Conservation (phyloP, 2,329 filamentous ascomycete genomes). For the Sarocladiaceae sp. region DNA sequence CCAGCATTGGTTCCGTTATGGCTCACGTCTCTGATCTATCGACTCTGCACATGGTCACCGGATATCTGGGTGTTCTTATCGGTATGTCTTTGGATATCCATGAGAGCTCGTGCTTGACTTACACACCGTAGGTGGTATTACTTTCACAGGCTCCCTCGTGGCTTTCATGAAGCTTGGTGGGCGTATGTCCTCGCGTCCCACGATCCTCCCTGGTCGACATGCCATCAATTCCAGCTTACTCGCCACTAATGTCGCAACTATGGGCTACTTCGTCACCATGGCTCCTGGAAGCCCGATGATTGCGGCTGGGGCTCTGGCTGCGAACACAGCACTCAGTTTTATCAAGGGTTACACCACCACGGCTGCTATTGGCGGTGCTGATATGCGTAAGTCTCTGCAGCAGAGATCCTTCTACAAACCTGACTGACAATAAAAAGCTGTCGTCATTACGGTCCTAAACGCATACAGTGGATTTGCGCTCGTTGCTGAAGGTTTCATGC, state of each 20-base stretch:
- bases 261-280: constrained; percentile 78
- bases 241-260: constrained; percentile 70
- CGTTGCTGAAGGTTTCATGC: constrained; percentile 87
- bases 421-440: constrained; percentile 36
- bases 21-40: constrained; percentile 63
- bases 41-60: constrained; percentile 76
- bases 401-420: no score
- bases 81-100: constrained; percentile 31
- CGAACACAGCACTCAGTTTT: constrained; percentile 73
- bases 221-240: constrained; percentile 68
- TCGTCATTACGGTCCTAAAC: constrained; percentile 85
- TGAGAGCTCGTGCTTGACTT: constrained; percentile 6
- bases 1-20: constrained; percentile 82
- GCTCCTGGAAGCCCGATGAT: constrained; percentile 73
- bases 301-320: constrained; percentile 69
- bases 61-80: constrained; percentile 80
- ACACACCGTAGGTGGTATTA: constrained; percentile 56
- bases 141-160: constrained; percentile 85
- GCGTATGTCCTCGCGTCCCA: constrained; percentile 71
- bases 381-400: constrained; percentile 69
- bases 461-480: constrained; percentile 87
- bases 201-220: constrained; percentile 67
- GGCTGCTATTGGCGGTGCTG: constrained; percentile 82
- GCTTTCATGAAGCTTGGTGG: constrained; percentile 84
- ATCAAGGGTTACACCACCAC: constrained; percentile 84